phyloP scores from a whole-genome alignment of 441 rosid genomes.

The Rhodomyrtus psidioides region DNA sequence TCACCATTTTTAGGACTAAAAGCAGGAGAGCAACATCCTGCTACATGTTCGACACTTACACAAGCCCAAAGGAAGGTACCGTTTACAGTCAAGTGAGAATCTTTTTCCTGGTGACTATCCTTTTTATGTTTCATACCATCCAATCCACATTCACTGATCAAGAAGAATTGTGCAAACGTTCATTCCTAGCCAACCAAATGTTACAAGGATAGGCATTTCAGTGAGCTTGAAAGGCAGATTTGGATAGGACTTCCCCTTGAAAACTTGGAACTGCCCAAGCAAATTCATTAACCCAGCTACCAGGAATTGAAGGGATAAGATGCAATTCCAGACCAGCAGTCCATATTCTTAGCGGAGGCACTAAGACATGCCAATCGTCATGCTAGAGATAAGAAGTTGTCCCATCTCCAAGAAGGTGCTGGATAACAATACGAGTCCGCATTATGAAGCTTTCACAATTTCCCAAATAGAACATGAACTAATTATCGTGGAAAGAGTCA shows the following conservation, averaged over 20 bases:
- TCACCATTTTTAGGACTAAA: background rate
- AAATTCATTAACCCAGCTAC: fast-evolving
- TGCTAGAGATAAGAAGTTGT: fast-evolving
- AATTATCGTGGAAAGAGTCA: background rate
- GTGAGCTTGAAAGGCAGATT: background rate
- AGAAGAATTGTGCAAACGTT: fast-evolving
- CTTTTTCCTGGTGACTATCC: fast-evolving
- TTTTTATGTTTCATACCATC: background rate
- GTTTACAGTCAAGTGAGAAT: background rate
- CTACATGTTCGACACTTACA: background rate
- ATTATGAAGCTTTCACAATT: background rate
- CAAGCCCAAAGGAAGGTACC: background rate
- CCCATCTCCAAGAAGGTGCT: background rate
- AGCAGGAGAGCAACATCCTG: background rate
- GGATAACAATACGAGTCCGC: fast-evolving
- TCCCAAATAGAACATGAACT: fast-evolving
- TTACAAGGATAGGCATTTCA: background rate
- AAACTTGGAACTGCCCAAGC: fast-evolving
- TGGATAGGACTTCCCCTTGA: fast-evolving
- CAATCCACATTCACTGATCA: background rate
- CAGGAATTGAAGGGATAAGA: background rate
- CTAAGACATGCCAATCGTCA: fast-evolving
- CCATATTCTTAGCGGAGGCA: background rate
- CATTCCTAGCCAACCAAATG: fast-evolving
- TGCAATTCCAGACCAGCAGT: background rate